Conservation (phyloP, 345 rosid species). For the Angophora floribunda region DNA sequence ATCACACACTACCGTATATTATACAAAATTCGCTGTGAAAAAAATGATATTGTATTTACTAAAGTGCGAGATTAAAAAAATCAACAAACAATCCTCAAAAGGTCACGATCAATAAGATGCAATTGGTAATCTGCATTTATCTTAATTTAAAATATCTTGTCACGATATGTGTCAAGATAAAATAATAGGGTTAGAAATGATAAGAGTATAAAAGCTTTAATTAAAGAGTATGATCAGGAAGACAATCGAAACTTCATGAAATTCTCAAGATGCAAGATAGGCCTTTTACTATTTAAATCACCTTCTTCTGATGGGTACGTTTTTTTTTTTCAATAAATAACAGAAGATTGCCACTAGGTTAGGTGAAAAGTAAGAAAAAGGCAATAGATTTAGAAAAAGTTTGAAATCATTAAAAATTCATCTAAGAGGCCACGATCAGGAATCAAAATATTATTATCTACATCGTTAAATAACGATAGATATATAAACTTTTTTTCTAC, state of each 20-base stretch:
- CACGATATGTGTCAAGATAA: neutral
- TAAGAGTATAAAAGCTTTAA: neutral
- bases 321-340: neutral
- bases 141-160: neutral
- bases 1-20: no score
- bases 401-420: neutral
- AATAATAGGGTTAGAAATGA: neutral
- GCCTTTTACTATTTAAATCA: neutral
- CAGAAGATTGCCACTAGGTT: neutral
- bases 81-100: neutral
- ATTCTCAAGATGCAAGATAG: neutral
- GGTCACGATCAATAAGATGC: neutral
- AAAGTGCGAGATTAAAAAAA: neutral
- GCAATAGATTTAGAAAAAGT: neutral
- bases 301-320: neutral
- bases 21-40: no score
- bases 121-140: neutral
- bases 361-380: neutral
- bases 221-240: neutral
- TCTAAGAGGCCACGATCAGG: neutral
- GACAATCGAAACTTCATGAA: neutral
- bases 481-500: neutral
- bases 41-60: neutral
- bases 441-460: neutral
- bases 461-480: neutral